Base-by-base conservation (phyloP, 805 yeast genomes). In the Kuraishia hungarica region DNA sequence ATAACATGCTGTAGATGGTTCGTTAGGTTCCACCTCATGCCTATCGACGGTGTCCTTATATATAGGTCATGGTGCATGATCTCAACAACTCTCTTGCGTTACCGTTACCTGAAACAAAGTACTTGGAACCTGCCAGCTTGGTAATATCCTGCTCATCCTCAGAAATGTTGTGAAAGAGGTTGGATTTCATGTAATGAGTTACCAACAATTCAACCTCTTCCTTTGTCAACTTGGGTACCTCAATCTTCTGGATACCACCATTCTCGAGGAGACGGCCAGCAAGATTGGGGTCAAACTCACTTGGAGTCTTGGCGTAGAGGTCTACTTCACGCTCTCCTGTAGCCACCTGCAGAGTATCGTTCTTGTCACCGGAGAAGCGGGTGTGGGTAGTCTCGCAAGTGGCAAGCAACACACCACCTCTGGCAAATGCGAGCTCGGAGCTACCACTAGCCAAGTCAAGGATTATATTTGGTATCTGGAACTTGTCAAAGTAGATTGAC, bases 341-440 rank as follows among this genome's bases (percentile, higher is more conserved):
- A 0, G 85, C 89, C 2, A 82, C 82, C 10, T 78, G 72, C 55
- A 87, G 71, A 2, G 96, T 87, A 54, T 75, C 70, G 56, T 77
- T 74, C 19, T 77, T 74, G 52, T 72, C 72, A 65, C 79, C 80
- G 48, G 70, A 75, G 29, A 26, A 26, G 5, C 29, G 29, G 10
- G 29, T 26, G 10, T 26, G 29, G 5, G 29, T 26, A 10, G 29
- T 6, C n/a, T 81, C 80, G 21, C 86, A 77, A 46, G 84, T 83
- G 17, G 94, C 79, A 51, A 84, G 65, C 20, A 89, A 65, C 5
- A 89, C 78, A 43, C 85, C 87, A 62, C 96, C 93, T 53, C 76
- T 76, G 15, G 67, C 57, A 61, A 89, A 87, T 4, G 65, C 58
- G 13, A 69, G 60, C 7, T 74, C 74, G 29, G 29, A 26, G 29